These are phyloP conservation scores for Parastagonospora nodorum DNA, from an alignment of 2,329 filamentous ascomycete species.

Conservation along the genomic window DNA sequence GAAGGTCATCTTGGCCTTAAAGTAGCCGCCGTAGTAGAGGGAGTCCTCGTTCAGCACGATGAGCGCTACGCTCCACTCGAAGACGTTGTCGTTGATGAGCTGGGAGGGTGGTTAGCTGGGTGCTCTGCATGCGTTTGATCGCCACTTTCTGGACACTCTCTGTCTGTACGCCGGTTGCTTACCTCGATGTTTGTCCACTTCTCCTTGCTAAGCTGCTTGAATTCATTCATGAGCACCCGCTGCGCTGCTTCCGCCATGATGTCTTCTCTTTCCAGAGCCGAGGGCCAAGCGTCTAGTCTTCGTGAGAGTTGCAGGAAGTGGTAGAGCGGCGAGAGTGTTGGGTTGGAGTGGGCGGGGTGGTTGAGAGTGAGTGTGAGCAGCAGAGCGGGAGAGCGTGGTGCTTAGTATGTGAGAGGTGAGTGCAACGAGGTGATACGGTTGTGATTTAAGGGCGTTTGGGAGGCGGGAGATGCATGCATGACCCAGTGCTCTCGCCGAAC, in stretches of 20 bases:
- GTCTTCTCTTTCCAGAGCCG: slow-evolving; percentile 6
- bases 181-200: slow-evolving; percentile 93
- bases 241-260: slow-evolving; percentile 60
- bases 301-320: slow-evolving; percentile 9
- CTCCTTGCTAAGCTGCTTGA: slow-evolving; percentile 80
- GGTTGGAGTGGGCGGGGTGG: not conserved
- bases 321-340: slow-evolving; percentile 2
- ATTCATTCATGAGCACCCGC: slow-evolving; percentile 87
- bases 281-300: slow-evolving; percentile 12
- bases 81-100: slow-evolving; percentile 80
- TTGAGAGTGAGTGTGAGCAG: not conserved
- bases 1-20: slow-evolving; percentile 89
- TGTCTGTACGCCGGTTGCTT: slow-evolving; percentile 30
- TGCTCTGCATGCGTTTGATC: slow-evolving; percentile 3
- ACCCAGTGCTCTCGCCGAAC: slow-evolving; percentile 28
- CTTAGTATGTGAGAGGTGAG: not conserved
- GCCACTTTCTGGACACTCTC: slow-evolving; percentile 10
- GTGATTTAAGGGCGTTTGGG: slow-evolving; percentile 11
- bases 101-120: slow-evolving; percentile 49
- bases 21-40: slow-evolving; percentile 89
- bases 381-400: not conserved
- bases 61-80: slow-evolving; percentile 84
- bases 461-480: slow-evolving; percentile 14
- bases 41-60: slow-evolving; percentile 94
- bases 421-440: slow-evolving; percentile 4